Evolutionary conservation across 345 rosid genomes (phyloP), one percentile per base, ranked within the genome.

Genomic region (Euphorbia lathyris): DNA sequence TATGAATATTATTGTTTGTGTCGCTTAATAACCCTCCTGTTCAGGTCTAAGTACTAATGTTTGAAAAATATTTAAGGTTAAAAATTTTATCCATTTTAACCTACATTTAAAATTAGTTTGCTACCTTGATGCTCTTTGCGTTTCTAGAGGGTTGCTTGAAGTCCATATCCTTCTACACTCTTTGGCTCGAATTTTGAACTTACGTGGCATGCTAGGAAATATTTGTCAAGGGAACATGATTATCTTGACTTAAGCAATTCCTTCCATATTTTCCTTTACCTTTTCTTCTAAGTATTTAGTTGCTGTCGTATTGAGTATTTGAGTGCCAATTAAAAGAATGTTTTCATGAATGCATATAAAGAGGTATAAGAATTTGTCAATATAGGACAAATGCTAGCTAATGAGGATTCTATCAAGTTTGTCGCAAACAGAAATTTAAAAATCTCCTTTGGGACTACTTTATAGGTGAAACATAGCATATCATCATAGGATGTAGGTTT

Each of bases 341-440:
- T 8, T 66, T 23, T 13, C 50, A 9, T 66, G 19, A 30, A 66
- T 66, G n/a, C 20, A 50, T 48, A 26, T 19, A 20, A 16, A 30
- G 36, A 34, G 42, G 27, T 7, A 19, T 30, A 22, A 17, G 20
- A 30, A 43, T 30, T 50, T 11, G n/a, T 20, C 4, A 29, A 29
- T 22, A 22, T 27, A 1, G 11, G 20, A 22, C 9, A 52, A 25
- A 3, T 53, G 20, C 26, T 20, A 16, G 22, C 11, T 3, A 12
- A 4, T 47, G 57, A 3, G n/a, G 32, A 17, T 63, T 40, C 23
- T 38, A 22, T 63, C 65, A 63, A 19, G 66, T 63, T 63, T n/a
- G 20, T 40, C 3, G 29, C 48, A 40, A 7, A 62, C 7, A 19
- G 23, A 32, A 45, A 42, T 36, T 27, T 8, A 20, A 26, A 64